These are phyloP conservation scores for Neostapfia colusana DNA, from an alignment of 176 grass and related monocot genomes.

Conservation along the genomic window DNA sequence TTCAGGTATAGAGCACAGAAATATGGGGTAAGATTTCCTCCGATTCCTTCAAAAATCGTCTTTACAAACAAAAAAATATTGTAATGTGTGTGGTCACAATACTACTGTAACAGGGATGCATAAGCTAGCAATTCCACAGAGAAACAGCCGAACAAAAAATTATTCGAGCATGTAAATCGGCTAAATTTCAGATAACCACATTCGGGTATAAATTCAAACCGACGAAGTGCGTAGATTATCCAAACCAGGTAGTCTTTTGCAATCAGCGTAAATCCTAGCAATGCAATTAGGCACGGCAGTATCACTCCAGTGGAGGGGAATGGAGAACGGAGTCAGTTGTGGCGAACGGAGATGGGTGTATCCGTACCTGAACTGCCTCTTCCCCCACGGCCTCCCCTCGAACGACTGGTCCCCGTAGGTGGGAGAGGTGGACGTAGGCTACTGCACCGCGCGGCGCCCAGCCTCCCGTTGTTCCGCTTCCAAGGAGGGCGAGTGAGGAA, in stretches of 20 bases:
- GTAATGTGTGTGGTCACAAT: no score
- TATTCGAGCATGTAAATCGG: background rate
- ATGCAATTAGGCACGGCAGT: background rate
- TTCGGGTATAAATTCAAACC: background rate
- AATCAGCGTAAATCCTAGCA: background rate
- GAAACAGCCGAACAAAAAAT: background rate
- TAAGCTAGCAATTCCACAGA: background rate
- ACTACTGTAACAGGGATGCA: background rate
- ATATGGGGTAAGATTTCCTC: background rate
- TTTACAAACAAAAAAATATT: no score
- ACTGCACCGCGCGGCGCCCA: background rate
- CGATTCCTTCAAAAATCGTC: background rate
- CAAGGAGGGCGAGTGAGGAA: background rate
- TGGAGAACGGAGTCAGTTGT: background rate
- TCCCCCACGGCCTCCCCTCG: background rate
- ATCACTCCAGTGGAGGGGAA: background rate
- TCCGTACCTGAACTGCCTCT: background rate
- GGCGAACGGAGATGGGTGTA: background rate
- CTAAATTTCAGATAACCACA: background rate
- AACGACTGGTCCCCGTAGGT: background rate
- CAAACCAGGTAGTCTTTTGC: background rate
- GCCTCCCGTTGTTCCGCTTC: background rate
- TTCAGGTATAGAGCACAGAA: background rate
- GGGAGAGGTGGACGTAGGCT: background rate
- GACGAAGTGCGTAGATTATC: background rate